Base-by-base conservation (phyloP, 2,329 filamentous ascomycete genomes). In the Rhinocladiella similis region DNA sequence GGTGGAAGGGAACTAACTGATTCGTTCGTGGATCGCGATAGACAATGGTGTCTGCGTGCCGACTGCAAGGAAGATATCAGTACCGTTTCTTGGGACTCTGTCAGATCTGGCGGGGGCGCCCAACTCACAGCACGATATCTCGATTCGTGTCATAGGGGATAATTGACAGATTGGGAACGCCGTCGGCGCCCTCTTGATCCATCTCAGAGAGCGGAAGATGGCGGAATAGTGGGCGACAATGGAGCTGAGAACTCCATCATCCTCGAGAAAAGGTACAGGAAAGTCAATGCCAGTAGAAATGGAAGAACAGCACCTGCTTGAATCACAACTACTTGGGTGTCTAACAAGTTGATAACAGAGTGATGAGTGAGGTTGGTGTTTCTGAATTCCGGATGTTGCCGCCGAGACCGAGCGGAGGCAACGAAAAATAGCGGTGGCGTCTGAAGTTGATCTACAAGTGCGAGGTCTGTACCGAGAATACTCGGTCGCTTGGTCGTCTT, bases 31-130 rank as follows among this genome's bases (percentile, higher is more conserved):
- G 89, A 74, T 99, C 93, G 68, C 90, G 92, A 36, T 97, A 86
- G 43, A 99, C 94, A 55, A 99, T 86, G 19, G 92, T 88, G 75
- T 96, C 91, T 69, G 90, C 89, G 72, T 97, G 91, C 60, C 93
- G 94, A 50, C 94, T 97, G 67, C 20, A 50, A 43, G 38, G 22
- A n/a, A n/a, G 2, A 49, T 41, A 9, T 48, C 39, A 45, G 14
- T 54, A 64, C 27, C 46, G 47, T 51, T 20, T 12, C 3, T 19
- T n/a, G 19, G 12, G 16, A 18, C 16, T 29, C 5, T 41, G 6
- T 42, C 33, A 41, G 13, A n/a, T 18, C 27, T 9, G 13, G n/a
- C n/a, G n/a, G n/a, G 13, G 19, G 33, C 49, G 53, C 10, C 35
- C 7, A 18, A 62, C 74, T 69, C 67, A 78, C 75, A 78, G 67